A percentile compares a stretch with the other conserved stretches of the same genome.
Evolutionary conservation across 2,329 filamentous ascomycete genomes (phyloP).

Genomic region (Aureobasidium zeae): DNA sequence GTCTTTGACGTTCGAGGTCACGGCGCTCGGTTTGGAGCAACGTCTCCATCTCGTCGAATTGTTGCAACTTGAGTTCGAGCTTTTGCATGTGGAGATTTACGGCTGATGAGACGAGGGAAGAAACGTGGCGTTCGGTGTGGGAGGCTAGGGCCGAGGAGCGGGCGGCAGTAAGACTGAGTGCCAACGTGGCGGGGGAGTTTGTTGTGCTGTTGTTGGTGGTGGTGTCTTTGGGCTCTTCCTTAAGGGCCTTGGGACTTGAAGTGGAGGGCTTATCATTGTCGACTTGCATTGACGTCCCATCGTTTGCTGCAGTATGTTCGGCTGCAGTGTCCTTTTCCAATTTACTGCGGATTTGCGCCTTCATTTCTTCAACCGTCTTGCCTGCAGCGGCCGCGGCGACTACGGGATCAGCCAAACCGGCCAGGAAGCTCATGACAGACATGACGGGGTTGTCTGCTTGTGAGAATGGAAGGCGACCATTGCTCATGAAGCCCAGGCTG

Average conservation of each 20-base stretch:
- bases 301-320: constrained; percentile 45
- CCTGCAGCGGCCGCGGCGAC: constrained; percentile 86
- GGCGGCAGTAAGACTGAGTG: constrained; percentile 76
- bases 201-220: constrained; percentile 26
- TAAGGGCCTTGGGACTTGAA: constrained; percentile 32
- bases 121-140: constrained; percentile 95
- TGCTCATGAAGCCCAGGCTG: constrained; percentile 56
- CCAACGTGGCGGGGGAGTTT: constrained; percentile 55
- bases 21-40: constrained; percentile 85
- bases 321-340: constrained; percentile 52
- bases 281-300: constrained; percentile 51
- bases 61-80: constrained; percentile 87
- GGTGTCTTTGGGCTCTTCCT: constrained; percentile 38
- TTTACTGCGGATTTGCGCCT: constrained; percentile 66
- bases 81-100: constrained; percentile 94
- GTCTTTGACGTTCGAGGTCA: constrained; percentile 82
- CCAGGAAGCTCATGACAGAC: constrained; percentile 90
- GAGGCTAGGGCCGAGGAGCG: constrained; percentile 82
- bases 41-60: constrained; percentile 93
- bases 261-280: constrained; percentile 32
- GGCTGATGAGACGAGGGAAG: constrained; percentile 79
- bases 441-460: constrained; percentile 93
- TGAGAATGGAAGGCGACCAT: constrained; percentile 78
- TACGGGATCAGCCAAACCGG: constrained; percentile 78
- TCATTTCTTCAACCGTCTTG: constrained; percentile 78